Conservation (phyloP, 2,329 filamentous ascomycete genomes). For the Aphanoascus verrucosus region DNA sequence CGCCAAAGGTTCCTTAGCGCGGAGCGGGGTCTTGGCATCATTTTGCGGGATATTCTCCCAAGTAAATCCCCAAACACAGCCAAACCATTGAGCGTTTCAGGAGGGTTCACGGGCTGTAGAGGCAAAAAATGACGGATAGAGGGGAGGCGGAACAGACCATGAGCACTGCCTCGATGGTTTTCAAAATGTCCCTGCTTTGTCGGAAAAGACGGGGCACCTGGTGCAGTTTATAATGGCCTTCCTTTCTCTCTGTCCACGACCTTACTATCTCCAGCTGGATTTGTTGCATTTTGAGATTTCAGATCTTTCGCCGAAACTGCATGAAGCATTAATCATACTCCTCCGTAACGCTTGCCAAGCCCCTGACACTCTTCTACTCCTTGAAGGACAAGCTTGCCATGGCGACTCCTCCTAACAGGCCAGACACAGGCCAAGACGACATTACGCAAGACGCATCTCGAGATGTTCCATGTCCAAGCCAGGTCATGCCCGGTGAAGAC, state of each 20-base stretch:
- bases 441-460: conserved; percentile 1
- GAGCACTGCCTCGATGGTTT: conserved; percentile 8
- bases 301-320: neutral
- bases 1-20: neutral
- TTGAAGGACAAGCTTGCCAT: conserved; percentile 1
- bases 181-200: neutral
- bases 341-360: conserved; percentile 9
- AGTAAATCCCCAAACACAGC: neutral
- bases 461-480: conserved; percentile 1
- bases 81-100: conserved; percentile 9
- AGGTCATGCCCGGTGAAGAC: neutral
- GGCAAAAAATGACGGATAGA: neutral
- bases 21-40: neutral
- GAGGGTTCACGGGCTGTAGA: neutral
- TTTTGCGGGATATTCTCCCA: neutral
- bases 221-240: conserved; percentile 6
- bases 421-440: neutral
- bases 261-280: neutral
- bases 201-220: neutral
- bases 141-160: neutral
- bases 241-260: conserved; percentile 1
- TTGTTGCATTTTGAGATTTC: neutral
- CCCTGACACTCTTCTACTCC: neutral
- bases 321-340: conserved; percentile 8
- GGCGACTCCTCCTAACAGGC: neutral